Conservation (phyloP, 495 filamentous ascomycete genomes). For the Tuber melanosporum region DNA sequence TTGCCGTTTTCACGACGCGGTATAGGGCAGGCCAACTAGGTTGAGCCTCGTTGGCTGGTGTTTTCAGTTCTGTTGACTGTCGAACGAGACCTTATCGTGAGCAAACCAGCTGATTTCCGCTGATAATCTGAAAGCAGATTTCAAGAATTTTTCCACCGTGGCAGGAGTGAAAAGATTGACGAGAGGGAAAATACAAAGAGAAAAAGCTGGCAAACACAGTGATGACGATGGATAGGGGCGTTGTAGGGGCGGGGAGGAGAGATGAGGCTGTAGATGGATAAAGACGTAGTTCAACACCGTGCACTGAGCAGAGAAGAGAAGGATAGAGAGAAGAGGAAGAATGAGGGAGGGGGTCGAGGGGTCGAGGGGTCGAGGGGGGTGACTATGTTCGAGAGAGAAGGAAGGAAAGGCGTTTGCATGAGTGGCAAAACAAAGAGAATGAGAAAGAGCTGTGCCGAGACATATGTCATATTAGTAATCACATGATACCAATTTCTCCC, state of each 20-base stretch:
- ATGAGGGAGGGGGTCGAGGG: background rate
- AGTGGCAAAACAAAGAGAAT: slow-evolving; percentile 40
- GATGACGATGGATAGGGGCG: background rate
- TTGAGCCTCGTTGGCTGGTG: no score
- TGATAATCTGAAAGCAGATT: background rate
- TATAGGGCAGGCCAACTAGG: no score
- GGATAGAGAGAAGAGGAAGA: background rate
- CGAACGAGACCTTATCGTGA: no score
- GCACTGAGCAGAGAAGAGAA: background rate
- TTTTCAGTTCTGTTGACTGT: no score
- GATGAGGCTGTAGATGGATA: background rate
- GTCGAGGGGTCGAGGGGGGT: no score
- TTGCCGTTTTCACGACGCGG: background rate
- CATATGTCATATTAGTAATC: no score
- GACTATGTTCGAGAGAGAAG: background rate
- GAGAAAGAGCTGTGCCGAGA: no score
- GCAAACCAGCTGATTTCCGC: no score
- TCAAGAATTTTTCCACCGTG: background rate
- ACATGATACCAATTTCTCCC: no score
- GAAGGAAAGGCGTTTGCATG: background rate
- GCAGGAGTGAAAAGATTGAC: background rate
- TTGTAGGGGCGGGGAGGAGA: background rate
- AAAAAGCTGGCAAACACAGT: background rate
- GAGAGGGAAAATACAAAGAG: background rate
- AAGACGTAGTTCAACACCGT: background rate